These are phyloP conservation scores for Stagonosporopsis cucurbitacearum DNA, from an alignment of 2,329 filamentous ascomycete species.

Conservation along the genomic window DNA sequence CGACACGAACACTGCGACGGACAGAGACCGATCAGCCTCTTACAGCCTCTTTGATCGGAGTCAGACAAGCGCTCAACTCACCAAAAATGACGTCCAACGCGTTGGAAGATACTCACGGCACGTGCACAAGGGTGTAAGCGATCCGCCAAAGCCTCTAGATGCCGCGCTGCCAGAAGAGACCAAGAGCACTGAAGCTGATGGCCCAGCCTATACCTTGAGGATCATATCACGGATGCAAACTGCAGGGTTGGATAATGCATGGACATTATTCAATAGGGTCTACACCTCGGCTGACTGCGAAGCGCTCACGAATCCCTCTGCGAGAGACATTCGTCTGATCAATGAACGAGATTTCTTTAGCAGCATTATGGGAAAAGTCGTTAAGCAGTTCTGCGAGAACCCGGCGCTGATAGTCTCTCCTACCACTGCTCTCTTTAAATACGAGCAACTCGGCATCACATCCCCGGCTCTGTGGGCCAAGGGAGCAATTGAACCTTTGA, in stretches of 20 bases:
- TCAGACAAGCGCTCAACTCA: background rate
- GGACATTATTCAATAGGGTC: constrained; percentile 35
- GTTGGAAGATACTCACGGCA: constrained; percentile 30
- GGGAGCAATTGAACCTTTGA: constrained; percentile 30
- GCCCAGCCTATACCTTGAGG: background rate
- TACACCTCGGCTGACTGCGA: constrained; percentile 39
- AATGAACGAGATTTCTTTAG: constrained; percentile 31
- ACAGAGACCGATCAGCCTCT: background rate
- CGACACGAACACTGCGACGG: background rate
- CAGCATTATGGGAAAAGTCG: constrained; percentile 24
- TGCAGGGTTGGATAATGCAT: constrained; percentile 29
- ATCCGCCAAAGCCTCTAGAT: background rate
- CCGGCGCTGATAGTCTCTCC: constrained; percentile 25
- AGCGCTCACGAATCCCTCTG: constrained; percentile 33
- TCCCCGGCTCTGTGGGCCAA: constrained; percentile 30
- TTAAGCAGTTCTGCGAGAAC: constrained; percentile 26
- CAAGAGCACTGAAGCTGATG: background rate
- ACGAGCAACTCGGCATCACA: constrained; percentile 39
- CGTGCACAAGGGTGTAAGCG: background rate
- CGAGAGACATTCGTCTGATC: constrained; percentile 28
- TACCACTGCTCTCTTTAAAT: constrained; percentile 36
- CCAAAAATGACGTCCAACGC: background rate
- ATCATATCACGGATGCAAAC: constrained; percentile 16
- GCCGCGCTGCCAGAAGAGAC: background rate
- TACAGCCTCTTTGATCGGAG: constrained; percentile 11